Evolutionary conservation across 2,329 filamentous ascomycete species (phyloP).

Genomic region (Claviceps paspali): DNA sequence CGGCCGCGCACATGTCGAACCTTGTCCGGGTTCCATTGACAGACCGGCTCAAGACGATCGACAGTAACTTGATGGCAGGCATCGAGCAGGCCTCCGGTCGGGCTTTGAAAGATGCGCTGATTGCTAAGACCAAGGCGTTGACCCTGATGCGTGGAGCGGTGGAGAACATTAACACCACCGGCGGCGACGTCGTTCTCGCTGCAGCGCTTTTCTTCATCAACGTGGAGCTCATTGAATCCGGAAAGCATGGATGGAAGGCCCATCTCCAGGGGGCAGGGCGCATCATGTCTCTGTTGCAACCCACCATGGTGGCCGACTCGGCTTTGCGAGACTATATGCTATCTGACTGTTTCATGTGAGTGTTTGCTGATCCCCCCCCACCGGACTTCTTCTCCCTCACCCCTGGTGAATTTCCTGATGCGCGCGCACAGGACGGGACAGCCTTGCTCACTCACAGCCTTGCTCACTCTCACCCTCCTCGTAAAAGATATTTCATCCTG

Average conservation of each 20-base stretch:
- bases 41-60: background rate
- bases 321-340: slow-evolving; percentile 28
- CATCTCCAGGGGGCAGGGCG: slow-evolving; percentile 30
- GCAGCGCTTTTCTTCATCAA: slow-evolving; percentile 35
- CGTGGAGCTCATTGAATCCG: slow-evolving; percentile 33
- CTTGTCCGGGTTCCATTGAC: slow-evolving; percentile 19
- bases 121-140: slow-evolving; percentile 30
- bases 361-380: slow-evolving; percentile 3
- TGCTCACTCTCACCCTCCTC: too few relatives aligned
- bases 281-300: slow-evolving; percentile 26
- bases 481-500: slow-evolving; percentile 27
- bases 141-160: slow-evolving; percentile 25
- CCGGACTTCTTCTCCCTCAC: too few relatives aligned
- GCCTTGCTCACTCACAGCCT: background rate
- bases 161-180: slow-evolving; percentile 20
- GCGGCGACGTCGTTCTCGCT: slow-evolving; percentile 27
- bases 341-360: slow-evolving; percentile 32
- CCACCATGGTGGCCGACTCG: slow-evolving; percentile 17
- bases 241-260: slow-evolving; percentile 30
- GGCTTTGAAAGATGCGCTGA: slow-evolving; percentile 27
- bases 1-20: slow-evolving; percentile 32
- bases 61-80: slow-evolving; percentile 1
- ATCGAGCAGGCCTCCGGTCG: slow-evolving; percentile 10
- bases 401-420: too few relatives aligned
- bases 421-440: too few relatives aligned